These are phyloP conservation scores for Blakeslea trispora DNA, from an alignment of 371 early-diverging fungal species.

Conservation along the genomic window DNA sequence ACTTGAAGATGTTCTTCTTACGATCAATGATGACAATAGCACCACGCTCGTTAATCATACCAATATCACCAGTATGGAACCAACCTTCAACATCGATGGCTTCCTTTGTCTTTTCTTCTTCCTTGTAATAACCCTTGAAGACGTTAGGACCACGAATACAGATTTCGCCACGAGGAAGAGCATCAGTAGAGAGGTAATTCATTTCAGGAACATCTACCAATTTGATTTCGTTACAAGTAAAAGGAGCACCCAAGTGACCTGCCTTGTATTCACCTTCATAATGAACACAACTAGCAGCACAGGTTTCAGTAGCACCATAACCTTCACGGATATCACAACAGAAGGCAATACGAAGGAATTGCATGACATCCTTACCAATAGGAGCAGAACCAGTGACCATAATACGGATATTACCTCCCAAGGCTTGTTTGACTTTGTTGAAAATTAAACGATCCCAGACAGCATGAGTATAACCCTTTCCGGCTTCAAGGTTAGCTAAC, in stretches of 20 bases:
- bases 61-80: conserved; percentile 93
- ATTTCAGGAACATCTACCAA: conserved; percentile 90
- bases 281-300: conserved; percentile 64
- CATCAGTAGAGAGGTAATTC: conserved; percentile 82
- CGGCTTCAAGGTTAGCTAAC: conserved; percentile 59
- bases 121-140: conserved; percentile 84
- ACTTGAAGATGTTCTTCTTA: conserved; percentile 98
- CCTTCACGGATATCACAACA: conserved; percentile 70
- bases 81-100: conserved; percentile 86
- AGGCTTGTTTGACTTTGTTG: conserved; percentile 71
- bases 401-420: conserved; percentile 89
- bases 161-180: conserved; percentile 89
- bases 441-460: conserved; percentile 94
- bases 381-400: conserved; percentile 94
- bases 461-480: conserved; percentile 65
- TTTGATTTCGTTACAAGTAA: conserved; percentile 73
- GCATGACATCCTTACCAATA: conserved; percentile 78
- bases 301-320: conserved; percentile 91
- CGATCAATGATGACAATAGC: conserved; percentile 86
- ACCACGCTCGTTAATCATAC: conserved; percentile 72
- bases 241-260: conserved; percentile 79
- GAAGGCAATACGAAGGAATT: conserved; percentile 88
- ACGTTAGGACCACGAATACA: conserved; percentile 84
- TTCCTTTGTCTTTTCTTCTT: conserved; percentile 80
- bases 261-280: conserved; percentile 48